Evolutionary conservation across 768 basidiomycete genomes (phyloP).

Genomic region (Ramaria rubella): DNA sequence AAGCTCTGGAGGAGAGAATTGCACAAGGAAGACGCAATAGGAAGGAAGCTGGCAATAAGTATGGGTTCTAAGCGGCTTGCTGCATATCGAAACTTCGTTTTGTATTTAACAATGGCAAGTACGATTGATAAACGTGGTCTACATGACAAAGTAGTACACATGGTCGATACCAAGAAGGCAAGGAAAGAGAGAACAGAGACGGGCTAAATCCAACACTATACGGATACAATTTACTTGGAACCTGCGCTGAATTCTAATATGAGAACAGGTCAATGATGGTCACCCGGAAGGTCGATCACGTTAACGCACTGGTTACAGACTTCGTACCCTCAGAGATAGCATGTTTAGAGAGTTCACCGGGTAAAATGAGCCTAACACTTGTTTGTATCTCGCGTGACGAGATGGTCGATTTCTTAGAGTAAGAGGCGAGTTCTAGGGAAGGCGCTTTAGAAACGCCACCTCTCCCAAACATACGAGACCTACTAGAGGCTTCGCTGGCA

Average conservation of each 20-base stretch:
- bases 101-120: background rate
- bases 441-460: background rate
- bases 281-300: background rate
- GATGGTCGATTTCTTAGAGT: conserved; percentile 87
- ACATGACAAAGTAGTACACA: conserved; percentile 3
- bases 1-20: conserved; percentile 75
- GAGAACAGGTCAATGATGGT: background rate
- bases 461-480: conserved; percentile 18
- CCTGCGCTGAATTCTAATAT: conserved; percentile 7
- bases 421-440: conserved; percentile 62
- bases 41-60: conserved; percentile 89
- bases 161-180: background rate
- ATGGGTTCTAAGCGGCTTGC: conserved; percentile 37
- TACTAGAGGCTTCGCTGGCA: conserved; percentile 66
- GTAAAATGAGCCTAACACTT: conserved; percentile 73
- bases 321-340: conserved; percentile 83
- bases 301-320: conserved; percentile 54
- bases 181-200: background rate
- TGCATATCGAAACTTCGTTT: background rate
- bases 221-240: conserved; percentile 1
- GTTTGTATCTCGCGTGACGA: conserved; percentile 91
- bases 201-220: background rate
- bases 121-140: conserved; percentile 2
- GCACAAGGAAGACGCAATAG: conserved; percentile 77
- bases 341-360: conserved; percentile 82